Conservation (phyloP, 148 eudicot genomes). For the Cornus controversa region DNA sequence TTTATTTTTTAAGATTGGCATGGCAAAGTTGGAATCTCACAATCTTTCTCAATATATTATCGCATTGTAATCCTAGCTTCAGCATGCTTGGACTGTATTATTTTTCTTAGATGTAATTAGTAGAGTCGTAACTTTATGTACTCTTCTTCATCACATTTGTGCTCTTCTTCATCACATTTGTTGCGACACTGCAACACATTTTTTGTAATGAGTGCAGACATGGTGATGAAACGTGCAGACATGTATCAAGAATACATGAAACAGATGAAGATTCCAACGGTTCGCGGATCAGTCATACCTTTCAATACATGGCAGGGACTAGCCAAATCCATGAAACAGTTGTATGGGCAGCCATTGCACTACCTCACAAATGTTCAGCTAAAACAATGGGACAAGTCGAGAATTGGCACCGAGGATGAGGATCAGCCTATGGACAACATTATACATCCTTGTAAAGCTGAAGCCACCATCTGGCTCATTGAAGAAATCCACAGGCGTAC, state of each 20-base stretch:
- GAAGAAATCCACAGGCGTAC: slow-evolving; percentile 8
- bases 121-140: too few relatives aligned
- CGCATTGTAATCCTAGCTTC: too few relatives aligned
- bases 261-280: not conserved
- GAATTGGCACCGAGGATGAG: not conserved
- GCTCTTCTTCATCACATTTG: not conserved
- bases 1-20: too few relatives aligned
- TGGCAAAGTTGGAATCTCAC: too few relatives aligned
- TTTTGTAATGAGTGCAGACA: slow-evolving; percentile 2
- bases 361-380: slow-evolving; percentile 4
- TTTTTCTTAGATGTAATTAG: too few relatives aligned
- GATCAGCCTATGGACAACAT: not conserved
- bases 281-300: not conserved
- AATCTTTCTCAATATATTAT: too few relatives aligned
- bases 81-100: too few relatives aligned
- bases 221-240: not conserved
- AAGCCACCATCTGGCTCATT: slow-evolving; percentile 3
- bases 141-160: too few relatives aligned
- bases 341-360: slow-evolving; percentile 11
- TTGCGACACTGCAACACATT: not conserved
- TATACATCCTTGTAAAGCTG: not conserved
- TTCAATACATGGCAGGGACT: slow-evolving; percentile 5
- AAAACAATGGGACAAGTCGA: slow-evolving; percentile 10
- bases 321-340: not conserved
- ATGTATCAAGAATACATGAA: slow-evolving; percentile 13